Evolutionary conservation across 306 rosid genomes (phyloP), one percentile per base, ranked within the genome.

Genomic region (Trifolium repens): DNA sequence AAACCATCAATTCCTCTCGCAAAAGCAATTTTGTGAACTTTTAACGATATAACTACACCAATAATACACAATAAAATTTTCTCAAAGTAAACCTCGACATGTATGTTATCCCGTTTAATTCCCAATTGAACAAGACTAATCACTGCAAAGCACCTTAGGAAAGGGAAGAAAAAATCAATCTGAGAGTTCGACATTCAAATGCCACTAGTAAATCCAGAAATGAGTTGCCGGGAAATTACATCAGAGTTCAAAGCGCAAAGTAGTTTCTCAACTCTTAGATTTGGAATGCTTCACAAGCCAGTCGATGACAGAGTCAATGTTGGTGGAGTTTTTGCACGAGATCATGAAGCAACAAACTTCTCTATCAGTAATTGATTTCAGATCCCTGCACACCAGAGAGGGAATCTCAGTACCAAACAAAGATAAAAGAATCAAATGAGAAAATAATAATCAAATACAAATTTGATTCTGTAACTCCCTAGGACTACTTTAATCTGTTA

Each of bases 221-320:
- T 60, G 71, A 67, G 77, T 66, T 80, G 53, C 79, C 63, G 55
- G 71, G 69, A 82, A 37, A 81, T 82, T 84, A 84, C 88, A 85
- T 61, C 76, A 61, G 80, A 77, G 32, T 79, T 72, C 81, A 76
- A 78, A 59, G 79, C 66, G 50, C 62, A 79, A 81, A 78, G 30
- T 55, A 67, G 50, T 72, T 37, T 62, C 80, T 91, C 83, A 93
- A 87, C 80, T 89, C 86, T 89, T 93, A 53, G 98, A 91, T 84
- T 93, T 93, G 70, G 98, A 93, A 85, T 93, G 98, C 93, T 91
- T 93, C 67, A 93, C 89, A 73, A 91, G 96, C 98, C 98, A 93
- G 63, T 91, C 96, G 40, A 91, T 91, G 55, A 93, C 96, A 7
- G 93, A 82, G 73, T 93, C 98, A 16, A 93, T 90, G 83, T 93